Base-by-base conservation (phyloP, 495 filamentous ascomycete species). In the Neurospora cerealis region DNA sequence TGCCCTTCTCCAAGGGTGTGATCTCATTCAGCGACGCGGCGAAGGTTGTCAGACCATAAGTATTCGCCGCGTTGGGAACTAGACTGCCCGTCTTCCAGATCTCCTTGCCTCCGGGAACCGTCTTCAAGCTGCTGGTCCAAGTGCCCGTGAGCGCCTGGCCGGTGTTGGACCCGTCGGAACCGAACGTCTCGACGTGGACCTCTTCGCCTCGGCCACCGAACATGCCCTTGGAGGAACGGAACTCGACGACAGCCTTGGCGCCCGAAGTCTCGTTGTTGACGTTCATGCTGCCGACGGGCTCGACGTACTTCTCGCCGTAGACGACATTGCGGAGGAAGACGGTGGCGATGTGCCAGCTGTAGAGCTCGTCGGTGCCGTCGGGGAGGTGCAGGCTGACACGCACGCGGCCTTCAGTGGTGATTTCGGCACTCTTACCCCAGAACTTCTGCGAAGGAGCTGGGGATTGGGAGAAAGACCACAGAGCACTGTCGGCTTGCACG, bases 291-390 rank as follows among this genome's bases (percentile, higher is more conserved):
- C 94, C 94, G 11, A 97, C 93, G 1, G 96, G 96, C 83, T 99
- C 96, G 39, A 98, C 91, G 79, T 98, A 99, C 83, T 98, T 98
- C 83, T 99, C 96, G 36, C 96, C 96, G 71, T 96, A 95, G 75
- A 99, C 96, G 74, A 99, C 93, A 78, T 99, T 99, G 66, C 96
- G 90, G 72, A 99, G 86, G 82, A 97, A 98, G 71, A 90, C 92
- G 11, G 93, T 97, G 15, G 94, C 92, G 8, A 91, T 86, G 34
- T 86, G 90, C 92, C 93, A 98, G 79, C 89, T 93, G 83, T 92
- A 99, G 72, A 87, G 86, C 77, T 98, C 95, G 66, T 91, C 89
- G 1, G 81, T 88, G 15, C 85, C 84, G 77, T 94, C 92, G n/a
- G 84, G 74, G 21, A 87, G 79, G 37, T 83, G 81, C 34, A 97